These are phyloP conservation scores for Nannizziopsis arthrosporioides DNA, from an alignment of 2,329 filamentous ascomycete genomes.

Conservation along the genomic window DNA sequence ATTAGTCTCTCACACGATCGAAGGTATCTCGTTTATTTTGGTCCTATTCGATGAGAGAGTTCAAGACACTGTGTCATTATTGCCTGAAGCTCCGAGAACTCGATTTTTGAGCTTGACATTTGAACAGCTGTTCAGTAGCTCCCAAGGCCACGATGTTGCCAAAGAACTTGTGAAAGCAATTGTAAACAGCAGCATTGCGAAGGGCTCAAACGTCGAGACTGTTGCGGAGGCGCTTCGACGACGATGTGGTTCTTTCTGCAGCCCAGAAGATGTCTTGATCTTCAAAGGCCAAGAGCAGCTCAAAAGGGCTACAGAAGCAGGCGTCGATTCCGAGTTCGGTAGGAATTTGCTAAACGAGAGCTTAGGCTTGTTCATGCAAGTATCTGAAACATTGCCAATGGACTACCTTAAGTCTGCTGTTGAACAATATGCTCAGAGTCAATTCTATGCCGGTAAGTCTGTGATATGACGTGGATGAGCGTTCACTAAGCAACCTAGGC, in stretches of 20 bases:
- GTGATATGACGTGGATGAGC: conserved; percentile 2
- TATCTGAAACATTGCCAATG: conserved; percentile 68
- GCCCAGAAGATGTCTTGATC: conserved; percentile 89
- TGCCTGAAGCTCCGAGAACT: conserved; percentile 59
- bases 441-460: conserved; percentile 65
- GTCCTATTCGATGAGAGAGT: conserved; percentile 91
- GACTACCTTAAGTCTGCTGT: conserved; percentile 70
- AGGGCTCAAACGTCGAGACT: conserved; percentile 92
- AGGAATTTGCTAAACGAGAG: conserved; percentile 79
- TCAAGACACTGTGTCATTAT: conserved; percentile 67
- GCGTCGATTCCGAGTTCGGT: conserved; percentile 60
- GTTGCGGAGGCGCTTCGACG: conserved; percentile 88
- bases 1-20: conserved; percentile 79
- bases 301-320: conserved; percentile 73
- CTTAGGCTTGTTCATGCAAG: conserved; percentile 73
- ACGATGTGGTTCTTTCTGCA: conserved; percentile 93
- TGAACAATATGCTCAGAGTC: conserved; percentile 63
- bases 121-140: conserved; percentile 71
- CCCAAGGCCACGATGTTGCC: conserved; percentile 72
- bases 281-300: conserved; percentile 97
- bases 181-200: conserved; percentile 94
- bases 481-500: conserved; percentile 30
- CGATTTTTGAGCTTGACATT: conserved; percentile 69
- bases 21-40: conserved; percentile 90
- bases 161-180: conserved; percentile 95